Evolutionary conservation across 1,284 basidiomycete species (phyloP).

Genomic region (Microbotryum lychnidis-dioicae): DNA sequence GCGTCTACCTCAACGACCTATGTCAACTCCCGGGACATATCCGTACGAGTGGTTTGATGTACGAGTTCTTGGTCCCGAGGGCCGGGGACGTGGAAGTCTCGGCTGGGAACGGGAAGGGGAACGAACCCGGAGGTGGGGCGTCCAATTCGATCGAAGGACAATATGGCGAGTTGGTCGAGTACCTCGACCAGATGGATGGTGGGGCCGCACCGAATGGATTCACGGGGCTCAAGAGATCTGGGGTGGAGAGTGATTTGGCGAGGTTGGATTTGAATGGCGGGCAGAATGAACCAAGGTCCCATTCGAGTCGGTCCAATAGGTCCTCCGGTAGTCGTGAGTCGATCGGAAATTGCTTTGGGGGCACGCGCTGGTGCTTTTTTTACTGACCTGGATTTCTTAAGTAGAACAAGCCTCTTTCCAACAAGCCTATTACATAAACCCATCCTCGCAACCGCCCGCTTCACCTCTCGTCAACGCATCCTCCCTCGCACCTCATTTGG

Average conservation of each 20-base stretch:
- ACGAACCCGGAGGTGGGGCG: conserved; percentile 5
- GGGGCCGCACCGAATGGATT: not conserved
- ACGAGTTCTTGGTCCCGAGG: conserved; percentile 76
- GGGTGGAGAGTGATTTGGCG: not conserved
- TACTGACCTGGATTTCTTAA: too few species aligned
- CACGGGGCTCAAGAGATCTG: not conserved
- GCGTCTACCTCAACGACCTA: conserved; percentile 76
- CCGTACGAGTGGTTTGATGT: conserved; percentile 68
- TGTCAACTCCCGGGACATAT: conserved; percentile 66
- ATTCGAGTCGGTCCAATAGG: too few species aligned
- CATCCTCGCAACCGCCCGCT: too few species aligned
- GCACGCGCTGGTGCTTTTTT: too few species aligned
- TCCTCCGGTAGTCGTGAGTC: too few species aligned
- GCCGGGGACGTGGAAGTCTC: conserved; percentile 72
- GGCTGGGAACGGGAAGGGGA: conserved; percentile 10
- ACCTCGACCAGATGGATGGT: conserved; percentile 33
- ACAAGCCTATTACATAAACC: too few species aligned
- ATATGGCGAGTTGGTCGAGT: conserved; percentile 35
- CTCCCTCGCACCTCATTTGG: not conserved
- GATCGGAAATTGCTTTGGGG: too few species aligned
- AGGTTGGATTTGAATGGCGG: conserved; percentile 5
- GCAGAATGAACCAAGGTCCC: conserved; percentile 14
- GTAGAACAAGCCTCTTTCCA: too few species aligned
- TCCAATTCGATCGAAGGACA: conserved; percentile 23
- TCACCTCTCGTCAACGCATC: not conserved